phyloP scores from a whole-genome alignment of 176 grass and related monocot genomes.

The Lolium multiflorum region DNA sequence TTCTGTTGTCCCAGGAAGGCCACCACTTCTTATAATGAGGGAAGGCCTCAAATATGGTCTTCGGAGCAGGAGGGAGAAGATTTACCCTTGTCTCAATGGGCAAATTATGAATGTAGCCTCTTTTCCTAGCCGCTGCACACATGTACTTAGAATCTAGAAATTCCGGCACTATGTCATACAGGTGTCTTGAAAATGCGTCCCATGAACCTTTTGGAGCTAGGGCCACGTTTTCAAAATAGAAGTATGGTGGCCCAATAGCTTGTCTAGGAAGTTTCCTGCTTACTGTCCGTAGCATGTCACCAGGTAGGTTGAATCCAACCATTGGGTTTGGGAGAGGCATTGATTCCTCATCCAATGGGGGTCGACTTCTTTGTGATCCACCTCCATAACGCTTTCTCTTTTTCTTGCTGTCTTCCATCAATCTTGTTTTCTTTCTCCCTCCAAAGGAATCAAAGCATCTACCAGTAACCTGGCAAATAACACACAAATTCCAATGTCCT shows the following conservation, averaged over 20 bases:
- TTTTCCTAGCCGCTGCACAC: slow-evolving; percentile 74
- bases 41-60: slow-evolving; percentile 70
- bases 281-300: slow-evolving; percentile 20
- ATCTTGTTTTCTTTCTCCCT: slow-evolving; percentile 33
- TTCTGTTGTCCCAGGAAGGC: slow-evolving; percentile 85
- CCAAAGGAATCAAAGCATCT: slow-evolving; percentile 28
- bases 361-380: slow-evolving; percentile 38
- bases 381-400: slow-evolving; percentile 51
- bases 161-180: slow-evolving; percentile 77
- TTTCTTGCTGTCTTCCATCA: slow-evolving; percentile 40
- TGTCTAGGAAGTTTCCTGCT: slow-evolving; percentile 49
- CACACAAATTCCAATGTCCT: slow-evolving; percentile 33
- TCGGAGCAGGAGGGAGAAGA: slow-evolving; percentile 62
- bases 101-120: slow-evolving; percentile 84
- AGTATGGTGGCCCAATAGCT: slow-evolving; percentile 77
- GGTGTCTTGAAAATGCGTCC: slow-evolving; percentile 63
- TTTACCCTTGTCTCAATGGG: slow-evolving; percentile 60
- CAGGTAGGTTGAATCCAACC: slow-evolving; percentile 75
- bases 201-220: slow-evolving; percentile 77
- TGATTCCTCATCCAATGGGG: slow-evolving; percentile 31
- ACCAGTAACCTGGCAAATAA: slow-evolving; percentile 38
- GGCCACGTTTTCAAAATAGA: slow-evolving; percentile 90
- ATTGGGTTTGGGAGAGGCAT: slow-evolving; percentile 71
- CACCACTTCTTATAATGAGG: slow-evolving; percentile 65
- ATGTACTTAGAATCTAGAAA: slow-evolving; percentile 87